These are phyloP conservation scores for Globisporangium megalacanthum DNA, from an alignment of 352 stramenopile genomes.

Conservation along the genomic window DNA sequence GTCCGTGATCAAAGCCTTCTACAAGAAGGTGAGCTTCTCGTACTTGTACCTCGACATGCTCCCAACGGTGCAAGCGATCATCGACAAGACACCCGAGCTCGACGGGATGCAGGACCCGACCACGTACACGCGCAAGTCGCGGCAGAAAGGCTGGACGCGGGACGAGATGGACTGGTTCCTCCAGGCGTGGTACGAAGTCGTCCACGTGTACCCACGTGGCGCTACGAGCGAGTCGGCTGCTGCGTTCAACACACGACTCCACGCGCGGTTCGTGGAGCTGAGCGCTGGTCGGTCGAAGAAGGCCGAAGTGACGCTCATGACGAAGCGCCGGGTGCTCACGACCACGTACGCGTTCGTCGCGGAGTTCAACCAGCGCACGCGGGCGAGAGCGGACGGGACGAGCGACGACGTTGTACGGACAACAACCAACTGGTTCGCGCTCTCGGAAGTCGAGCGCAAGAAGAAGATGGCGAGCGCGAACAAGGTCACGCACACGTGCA, in stretches of 20 bases:
- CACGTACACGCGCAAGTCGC: constrained; percentile 1
- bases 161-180: constrained; percentile 10
- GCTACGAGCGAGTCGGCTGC: constrained; percentile 1
- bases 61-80: constrained; percentile 6
- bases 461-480: constrained; percentile 5
- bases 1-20: constrained; percentile 5
- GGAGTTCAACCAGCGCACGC: constrained; percentile 4
- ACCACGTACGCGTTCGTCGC: constrained; percentile 13
- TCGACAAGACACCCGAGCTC: constrained; percentile 1
- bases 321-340: constrained; percentile 10
- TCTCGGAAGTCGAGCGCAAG: constrained; percentile 7
- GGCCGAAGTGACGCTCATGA: constrained; percentile 9
- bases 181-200: constrained; percentile 7
- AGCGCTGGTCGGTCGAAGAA: constrained; percentile 7
- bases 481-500: constrained; percentile 7
- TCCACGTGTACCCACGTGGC: background rate
- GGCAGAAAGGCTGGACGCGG: constrained; percentile 6
- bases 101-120: background rate
- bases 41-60: constrained; percentile 14
- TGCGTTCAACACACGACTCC: constrained; percentile 5
- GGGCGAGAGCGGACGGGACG: background rate
- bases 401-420: background rate
- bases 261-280: constrained; percentile 9
- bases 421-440: constrained; percentile 3
- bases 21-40: constrained; percentile 13